These are phyloP conservation scores for Encephalitozoon romaleae DNA, from an alignment of 371 early-diverging fungal genomes.

Conservation along the genomic window DNA sequence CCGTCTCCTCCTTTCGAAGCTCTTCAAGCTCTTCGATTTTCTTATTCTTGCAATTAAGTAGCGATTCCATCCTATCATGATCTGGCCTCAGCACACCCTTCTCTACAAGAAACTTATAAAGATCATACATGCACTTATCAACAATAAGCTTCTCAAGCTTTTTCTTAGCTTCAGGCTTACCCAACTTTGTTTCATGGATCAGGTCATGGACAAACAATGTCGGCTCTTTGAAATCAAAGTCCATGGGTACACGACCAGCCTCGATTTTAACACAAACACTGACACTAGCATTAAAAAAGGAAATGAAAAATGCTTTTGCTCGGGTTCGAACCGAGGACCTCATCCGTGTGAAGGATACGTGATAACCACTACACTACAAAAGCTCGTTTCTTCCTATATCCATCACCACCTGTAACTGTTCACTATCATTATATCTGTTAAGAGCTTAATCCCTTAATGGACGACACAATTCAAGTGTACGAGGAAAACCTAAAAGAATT, in stretches of 20 bases:
- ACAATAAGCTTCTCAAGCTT: conserved; percentile 19
- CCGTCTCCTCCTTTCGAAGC: conserved; percentile 20
- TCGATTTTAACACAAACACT: background rate
- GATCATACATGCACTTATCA: background rate
- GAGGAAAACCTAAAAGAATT: background rate
- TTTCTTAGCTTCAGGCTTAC: background rate
- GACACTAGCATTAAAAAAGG: background rate
- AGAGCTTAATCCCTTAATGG: background rate
- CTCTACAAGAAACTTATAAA: conserved; percentile 12
- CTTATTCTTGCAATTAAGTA: background rate
- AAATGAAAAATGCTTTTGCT: conserved; percentile 52
- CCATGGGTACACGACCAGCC: background rate
- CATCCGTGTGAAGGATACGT: conserved; percentile 63
- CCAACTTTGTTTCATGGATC: background rate
- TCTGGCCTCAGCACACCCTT: conserved; percentile 16
- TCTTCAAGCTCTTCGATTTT: conserved; percentile 16
- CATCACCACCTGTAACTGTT: background rate
- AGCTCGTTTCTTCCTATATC: background rate
- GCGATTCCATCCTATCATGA: background rate
- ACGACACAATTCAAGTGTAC: background rate
- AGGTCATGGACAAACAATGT: background rate
- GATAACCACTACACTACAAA: conserved; percentile 63
- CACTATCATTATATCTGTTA: background rate
- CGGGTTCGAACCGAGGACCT: conserved; percentile 63
- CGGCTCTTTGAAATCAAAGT: conserved; percentile 15